Evolutionary conservation across 1,284 basidiomycete species (phyloP), one percentile per base, ranked within the genome.

Genomic region (Trametes versicolor): DNA sequence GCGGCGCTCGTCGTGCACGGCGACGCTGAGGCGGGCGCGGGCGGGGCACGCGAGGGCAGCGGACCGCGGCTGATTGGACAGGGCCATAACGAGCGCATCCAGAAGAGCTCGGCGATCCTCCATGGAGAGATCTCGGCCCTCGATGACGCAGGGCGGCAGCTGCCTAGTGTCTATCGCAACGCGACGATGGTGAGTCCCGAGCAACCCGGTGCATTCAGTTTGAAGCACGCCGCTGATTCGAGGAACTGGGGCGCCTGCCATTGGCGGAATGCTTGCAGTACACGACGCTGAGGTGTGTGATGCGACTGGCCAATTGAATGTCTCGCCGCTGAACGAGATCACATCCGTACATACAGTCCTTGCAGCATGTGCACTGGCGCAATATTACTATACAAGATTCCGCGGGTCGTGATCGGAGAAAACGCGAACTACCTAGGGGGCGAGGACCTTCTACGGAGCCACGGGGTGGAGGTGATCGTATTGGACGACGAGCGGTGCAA

Each of bases 321-420:
- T 23, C 23, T 37, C n/a, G 13, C 15, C 36, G 23, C n/a, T 25
- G 21, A 27, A 29, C 41, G 19, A 36, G 57, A 32, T 47, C 17
- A 4, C 27, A 9, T 43, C 21, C 19, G 39, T 48, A 60, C 60
- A 21, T 64, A 23, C 56, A 87, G 85, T 61, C 88, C 88, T 2
- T 89, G 88, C 66, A 82, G 76, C 63, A 88, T 88, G 87, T 89
- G 88, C 68, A 82, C 85, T 2, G 87, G 87, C 13, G 84, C 88
- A 1, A 84, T 87, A 41, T 68, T 88, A 25, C 77, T 89, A 4
- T 89, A 87, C 75, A 82, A 82, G 58, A 87, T 89, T 32, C 85
- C 84, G 5, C 81, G 87, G 12, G 82, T 89, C 9, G 87, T 90
- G 17, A 83, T 89, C 51, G 87, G 86, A 8, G 87, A 89, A 71